Evolutionary conservation across 768 basidiomycete species (phyloP), one percentile per base, ranked within the genome.

Genomic region (Naganishia kalamii): DNA sequence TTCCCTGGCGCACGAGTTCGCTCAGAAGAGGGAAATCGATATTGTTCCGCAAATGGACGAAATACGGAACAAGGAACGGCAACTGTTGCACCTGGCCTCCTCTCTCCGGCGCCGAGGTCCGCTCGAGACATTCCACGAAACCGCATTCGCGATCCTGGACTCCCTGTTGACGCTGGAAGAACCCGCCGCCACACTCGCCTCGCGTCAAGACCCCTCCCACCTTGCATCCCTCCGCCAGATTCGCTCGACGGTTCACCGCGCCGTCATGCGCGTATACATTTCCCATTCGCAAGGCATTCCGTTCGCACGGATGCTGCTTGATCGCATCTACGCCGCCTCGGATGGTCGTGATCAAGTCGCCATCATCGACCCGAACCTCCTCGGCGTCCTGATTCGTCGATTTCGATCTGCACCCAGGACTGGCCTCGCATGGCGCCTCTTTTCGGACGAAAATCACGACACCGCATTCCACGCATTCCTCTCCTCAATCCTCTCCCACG

Each of bases 401-500:
- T 57, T 57, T 40, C 54, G 54, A n/a, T 4, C 23, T 57, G 54
- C 54, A 23, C 21, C 23, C 10, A 35, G 23, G 23, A 27, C 37
- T 40, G 37, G 54, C 3, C 1, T 57, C 11, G 6, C 11, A 11
- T 57, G 37, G 54, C 10, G 13, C 19, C 19, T 41, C 21, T n/a
- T 32, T 12, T 1, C 7, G 12, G 54, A 40, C 1, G 37, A 35
- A 19, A 40, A 19, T 15, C 54, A 57, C 17, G 21, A 4, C 4
- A 23, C 15, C 3, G 54, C 54, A 3, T 57, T 57, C 40, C 54
- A 57, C 13, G 32, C 37, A 23, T 57, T 57, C 40, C 54, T 57
- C 35, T 19, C 21, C 12, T 12, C 21, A 21, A n/a, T 57, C 21
- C 54, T 57, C 12, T 21, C 35, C 10, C 21, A 23, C 13, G 10